These are phyloP conservation scores for Populus deltoides DNA, from an alignment of 345 rosid genomes.

Conservation along the genomic window DNA sequence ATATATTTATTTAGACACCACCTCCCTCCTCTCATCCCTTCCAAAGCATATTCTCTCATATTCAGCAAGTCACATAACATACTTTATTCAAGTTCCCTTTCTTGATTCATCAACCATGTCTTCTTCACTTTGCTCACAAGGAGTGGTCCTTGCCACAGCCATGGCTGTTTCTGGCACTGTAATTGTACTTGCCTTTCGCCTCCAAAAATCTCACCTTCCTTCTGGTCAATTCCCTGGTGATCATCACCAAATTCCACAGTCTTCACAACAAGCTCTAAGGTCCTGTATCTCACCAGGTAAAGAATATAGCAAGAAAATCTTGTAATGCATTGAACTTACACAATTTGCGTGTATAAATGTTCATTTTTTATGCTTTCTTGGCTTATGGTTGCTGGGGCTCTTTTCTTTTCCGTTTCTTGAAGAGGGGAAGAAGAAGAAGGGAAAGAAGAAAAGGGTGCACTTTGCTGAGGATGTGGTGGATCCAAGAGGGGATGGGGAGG, in stretches of 20 bases:
- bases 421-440: slow-evolving; percentile 39
- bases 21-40: background rate
- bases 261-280: slow-evolving; percentile 32
- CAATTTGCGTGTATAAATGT: background rate
- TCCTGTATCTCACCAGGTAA: slow-evolving; percentile 62
- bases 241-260: slow-evolving; percentile 22
- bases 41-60: slow-evolving; percentile 12
- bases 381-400: background rate
- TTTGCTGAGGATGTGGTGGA: slow-evolving; percentile 61
- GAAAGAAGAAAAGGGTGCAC: slow-evolving; percentile 47
- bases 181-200: slow-evolving; percentile 62
- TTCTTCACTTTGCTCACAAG: slow-evolving; percentile 54
- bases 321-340: background rate
- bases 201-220: slow-evolving; percentile 40
- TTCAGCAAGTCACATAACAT: background rate
- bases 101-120: slow-evolving; percentile 33
- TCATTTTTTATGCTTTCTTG: background rate
- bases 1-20: background rate
- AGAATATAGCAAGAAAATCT: background rate
- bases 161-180: slow-evolving; percentile 82
- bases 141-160: slow-evolving; percentile 62
- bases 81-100: background rate
- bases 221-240: slow-evolving; percentile 15
- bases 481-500: slow-evolving; percentile 46
- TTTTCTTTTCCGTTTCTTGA: background rate